These are phyloP conservation scores for Haplographium delicatum DNA, from an alignment of 495 filamentous ascomycete genomes.

Conservation along the genomic window DNA sequence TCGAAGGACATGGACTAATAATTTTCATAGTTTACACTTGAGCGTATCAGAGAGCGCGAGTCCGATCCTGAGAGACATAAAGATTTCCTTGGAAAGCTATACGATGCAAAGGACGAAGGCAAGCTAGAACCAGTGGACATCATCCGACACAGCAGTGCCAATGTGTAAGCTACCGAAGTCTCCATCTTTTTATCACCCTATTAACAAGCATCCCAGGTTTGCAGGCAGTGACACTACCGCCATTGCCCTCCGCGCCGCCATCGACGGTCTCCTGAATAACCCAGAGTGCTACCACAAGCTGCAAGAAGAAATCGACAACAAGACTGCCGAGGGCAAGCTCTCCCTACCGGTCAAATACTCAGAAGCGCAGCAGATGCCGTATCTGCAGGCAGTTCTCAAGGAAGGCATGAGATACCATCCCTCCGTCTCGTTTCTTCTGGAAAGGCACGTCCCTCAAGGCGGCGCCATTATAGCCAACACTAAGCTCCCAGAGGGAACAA, in stretches of 20 bases:
- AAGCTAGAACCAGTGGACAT: too few relatives aligned
- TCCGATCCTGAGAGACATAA: too few relatives aligned
- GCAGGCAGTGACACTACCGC: constrained; percentile 47
- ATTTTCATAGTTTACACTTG: too few relatives aligned
- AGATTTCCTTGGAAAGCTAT: too few relatives aligned
- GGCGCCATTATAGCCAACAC: constrained; percentile 46
- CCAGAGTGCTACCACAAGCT: constrained; percentile 38
- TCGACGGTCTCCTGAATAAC: constrained; percentile 57
- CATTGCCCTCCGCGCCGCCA: constrained; percentile 53
- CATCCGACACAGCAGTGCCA: too few relatives aligned
- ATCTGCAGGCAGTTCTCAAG: constrained; percentile 63
- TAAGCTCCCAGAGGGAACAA: constrained; percentile 46
- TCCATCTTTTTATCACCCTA: too few relatives aligned
- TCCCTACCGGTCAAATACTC: constrained; percentile 51
- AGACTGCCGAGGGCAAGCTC: constrained; percentile 40
- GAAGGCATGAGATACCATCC: constrained; percentile 64
- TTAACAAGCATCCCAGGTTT: background rate
- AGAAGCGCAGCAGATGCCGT: constrained; percentile 52
- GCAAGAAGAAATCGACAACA: constrained; percentile 47
- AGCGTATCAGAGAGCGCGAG: too few relatives aligned
- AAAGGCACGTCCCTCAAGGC: constrained; percentile 53
- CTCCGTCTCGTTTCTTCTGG: constrained; percentile 53
- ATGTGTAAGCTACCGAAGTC: too few relatives aligned
- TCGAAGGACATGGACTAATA: too few relatives aligned
- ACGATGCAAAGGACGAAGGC: too few relatives aligned